Conservation (phyloP, 2,329 filamentous ascomycete genomes). For the Blumeria hordei region DNA sequence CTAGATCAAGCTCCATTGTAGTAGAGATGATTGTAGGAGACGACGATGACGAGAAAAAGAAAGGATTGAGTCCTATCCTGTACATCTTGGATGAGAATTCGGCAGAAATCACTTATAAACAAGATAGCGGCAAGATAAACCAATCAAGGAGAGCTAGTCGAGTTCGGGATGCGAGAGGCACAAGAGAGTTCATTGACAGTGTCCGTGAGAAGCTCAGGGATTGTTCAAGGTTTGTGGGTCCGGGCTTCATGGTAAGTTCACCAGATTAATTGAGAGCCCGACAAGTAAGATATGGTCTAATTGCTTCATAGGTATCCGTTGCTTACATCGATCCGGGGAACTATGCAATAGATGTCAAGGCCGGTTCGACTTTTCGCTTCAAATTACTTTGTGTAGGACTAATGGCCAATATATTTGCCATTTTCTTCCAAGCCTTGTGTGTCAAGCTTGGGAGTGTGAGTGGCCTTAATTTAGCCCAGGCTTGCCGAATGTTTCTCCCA, state of each 20-base stretch:
- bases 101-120: too few species aligned
- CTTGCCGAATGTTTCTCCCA: conserved; percentile 1
- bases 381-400: conserved; percentile 28
- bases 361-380: conserved; percentile 26
- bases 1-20: too few species aligned
- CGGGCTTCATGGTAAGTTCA: conserved; percentile 18
- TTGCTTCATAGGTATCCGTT: conserved; percentile 5
- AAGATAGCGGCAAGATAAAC: too few species aligned
- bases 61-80: background rate
- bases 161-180: background rate
- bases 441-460: conserved; percentile 22
- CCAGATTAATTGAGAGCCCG: background rate
- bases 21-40: background rate
- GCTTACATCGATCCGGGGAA: conserved; percentile 21
- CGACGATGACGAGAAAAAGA: background rate
- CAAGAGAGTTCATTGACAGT: background rate
- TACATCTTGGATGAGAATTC: background rate
- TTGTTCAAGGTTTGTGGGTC: conserved; percentile 23
- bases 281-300: background rate
- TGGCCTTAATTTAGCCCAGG: conserved; percentile 3
- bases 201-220: background rate
- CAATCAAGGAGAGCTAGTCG: too few species aligned
- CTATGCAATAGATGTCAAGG: conserved; percentile 28
- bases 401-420: conserved; percentile 29
- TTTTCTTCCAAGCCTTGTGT: conserved; percentile 19